Percentiles rank a stretch among this genome's conserved stretches.
These are phyloP conservation scores for Podospora didyma DNA, from an alignment of 495 filamentous ascomycete genomes.

Conservation along the genomic window DNA sequence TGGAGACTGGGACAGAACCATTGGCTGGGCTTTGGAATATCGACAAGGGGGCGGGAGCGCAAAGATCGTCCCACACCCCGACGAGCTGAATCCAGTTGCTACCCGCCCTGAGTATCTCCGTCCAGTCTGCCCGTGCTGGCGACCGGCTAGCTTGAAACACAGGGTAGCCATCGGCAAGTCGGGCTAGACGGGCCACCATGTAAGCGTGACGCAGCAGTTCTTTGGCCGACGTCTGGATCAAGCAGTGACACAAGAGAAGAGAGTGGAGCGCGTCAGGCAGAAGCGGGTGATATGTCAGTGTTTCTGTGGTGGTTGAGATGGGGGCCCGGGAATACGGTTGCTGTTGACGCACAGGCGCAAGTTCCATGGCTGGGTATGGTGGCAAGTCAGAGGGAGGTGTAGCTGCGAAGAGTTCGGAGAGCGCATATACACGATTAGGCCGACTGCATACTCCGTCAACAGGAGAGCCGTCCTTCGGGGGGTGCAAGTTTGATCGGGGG, in stretches of 20 bases:
- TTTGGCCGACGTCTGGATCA: slow-evolving; percentile 68
- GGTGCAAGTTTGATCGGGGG: slow-evolving; percentile 16
- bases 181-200: slow-evolving; percentile 70
- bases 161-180: slow-evolving; percentile 73
- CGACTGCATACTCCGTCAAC: background rate
- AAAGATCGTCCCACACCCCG: slow-evolving; percentile 65
- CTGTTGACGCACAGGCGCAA: slow-evolving; percentile 21
- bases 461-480: slow-evolving; percentile 3
- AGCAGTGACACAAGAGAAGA: slow-evolving; percentile 64
- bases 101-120: slow-evolving; percentile 62
- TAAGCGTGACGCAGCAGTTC: slow-evolving; percentile 72
- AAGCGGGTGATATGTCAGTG: slow-evolving; percentile 74
- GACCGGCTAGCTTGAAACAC: slow-evolving; percentile 71
- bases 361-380: slow-evolving; percentile 48
- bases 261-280: slow-evolving; percentile 72
- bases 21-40: slow-evolving; percentile 18
- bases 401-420: slow-evolving; percentile 54
- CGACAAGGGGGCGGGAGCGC: slow-evolving; percentile 60
- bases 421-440: slow-evolving; percentile 34
- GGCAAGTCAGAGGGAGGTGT: slow-evolving; percentile 54
- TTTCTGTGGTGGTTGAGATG: slow-evolving; percentile 50
- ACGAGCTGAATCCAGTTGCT: slow-evolving; percentile 62
- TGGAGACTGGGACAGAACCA: slow-evolving; percentile 10
- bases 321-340: slow-evolving; percentile 14
- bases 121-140: slow-evolving; percentile 72